These are phyloP conservation scores for Euryodendron excelsum DNA, from an alignment of 148 eudicot genomes.

Conservation along the genomic window DNA sequence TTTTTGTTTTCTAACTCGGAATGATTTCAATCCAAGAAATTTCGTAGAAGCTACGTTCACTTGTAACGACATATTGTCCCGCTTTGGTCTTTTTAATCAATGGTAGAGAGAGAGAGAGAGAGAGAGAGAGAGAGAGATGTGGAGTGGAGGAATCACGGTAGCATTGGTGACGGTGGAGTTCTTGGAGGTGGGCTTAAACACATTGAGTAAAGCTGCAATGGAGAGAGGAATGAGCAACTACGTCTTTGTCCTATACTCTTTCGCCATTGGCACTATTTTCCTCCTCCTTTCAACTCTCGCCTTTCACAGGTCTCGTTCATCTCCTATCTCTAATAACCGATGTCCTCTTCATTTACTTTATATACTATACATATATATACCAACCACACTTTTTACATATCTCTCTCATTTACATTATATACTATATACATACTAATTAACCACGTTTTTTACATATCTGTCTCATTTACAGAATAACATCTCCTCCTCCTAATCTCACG, in stretches of 20 bases:
- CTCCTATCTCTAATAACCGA: background rate
- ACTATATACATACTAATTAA: too few species aligned
- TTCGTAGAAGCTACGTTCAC: too few species aligned
- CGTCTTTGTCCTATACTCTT: slow-evolving; percentile 26
- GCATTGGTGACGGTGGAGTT: slow-evolving; percentile 23
- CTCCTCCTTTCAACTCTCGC: slow-evolving; percentile 12
- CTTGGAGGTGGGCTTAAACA: slow-evolving; percentile 26
- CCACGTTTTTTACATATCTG: too few species aligned
- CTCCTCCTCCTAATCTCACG: background rate
- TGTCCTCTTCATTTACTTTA: too few species aligned
- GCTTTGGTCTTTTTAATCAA: too few species aligned
- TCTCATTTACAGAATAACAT: too few species aligned
- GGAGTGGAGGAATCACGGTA: slow-evolving; percentile 15
- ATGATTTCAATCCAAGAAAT: too few species aligned
- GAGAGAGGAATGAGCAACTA: slow-evolving; percentile 34
- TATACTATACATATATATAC: too few species aligned
- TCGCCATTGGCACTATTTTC: slow-evolving; percentile 26
- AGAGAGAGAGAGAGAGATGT: slow-evolving; percentile 16
- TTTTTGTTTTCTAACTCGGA: too few species aligned
- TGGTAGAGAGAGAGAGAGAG: background rate
- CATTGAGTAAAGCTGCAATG: slow-evolving; percentile 41
- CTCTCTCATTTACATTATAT: too few species aligned
- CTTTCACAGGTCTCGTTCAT: slow-evolving; percentile 1
- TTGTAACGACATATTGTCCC: too few species aligned
- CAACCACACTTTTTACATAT: too few species aligned